Percentiles rank a stretch among this genome's conserved stretches.
Conservation (phyloP, 2,329 filamentous ascomycete genomes). For the Hypoxylon sp. region DNA sequence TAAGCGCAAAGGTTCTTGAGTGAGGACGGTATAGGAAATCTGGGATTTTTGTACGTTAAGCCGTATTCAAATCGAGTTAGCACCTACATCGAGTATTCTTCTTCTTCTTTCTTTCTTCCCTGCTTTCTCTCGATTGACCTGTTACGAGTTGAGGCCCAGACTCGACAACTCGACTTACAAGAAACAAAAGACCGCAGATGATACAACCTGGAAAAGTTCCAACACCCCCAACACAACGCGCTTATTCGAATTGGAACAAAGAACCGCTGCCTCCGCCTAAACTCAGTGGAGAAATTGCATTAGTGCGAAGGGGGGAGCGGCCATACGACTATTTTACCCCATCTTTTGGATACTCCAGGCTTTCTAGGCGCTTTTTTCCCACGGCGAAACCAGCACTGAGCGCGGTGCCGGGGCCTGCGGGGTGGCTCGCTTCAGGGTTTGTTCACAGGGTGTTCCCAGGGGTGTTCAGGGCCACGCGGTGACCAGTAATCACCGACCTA, state of each 20-base stretch:
- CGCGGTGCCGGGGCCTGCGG: too few relatives aligned
- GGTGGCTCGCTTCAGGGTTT: background rate
- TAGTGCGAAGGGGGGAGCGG: background rate
- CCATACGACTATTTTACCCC: constrained; percentile 22
- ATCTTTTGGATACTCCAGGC: constrained; percentile 34
- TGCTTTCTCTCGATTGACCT: background rate
- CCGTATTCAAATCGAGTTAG: background rate
- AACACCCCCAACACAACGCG: background rate
- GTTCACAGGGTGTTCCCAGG: background rate
- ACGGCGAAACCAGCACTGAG: constrained; percentile 23
- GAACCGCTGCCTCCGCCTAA: background rate
- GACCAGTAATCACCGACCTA: too few relatives aligned
- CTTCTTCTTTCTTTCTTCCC: background rate
- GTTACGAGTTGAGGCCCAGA: too few relatives aligned
- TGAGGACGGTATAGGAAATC: background rate
- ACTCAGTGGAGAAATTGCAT: constrained; percentile 10
- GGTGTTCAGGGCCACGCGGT: background rate
- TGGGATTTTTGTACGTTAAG: background rate
- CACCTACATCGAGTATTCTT: background rate
- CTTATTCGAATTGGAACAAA: constrained; percentile 1
- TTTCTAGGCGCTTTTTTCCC: constrained; percentile 8
- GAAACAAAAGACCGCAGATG: background rate
- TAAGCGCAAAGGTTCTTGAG: background rate
- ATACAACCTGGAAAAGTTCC: too few relatives aligned
- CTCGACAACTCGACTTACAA: background rate